Evolutionary conservation across 139 green algal genomes (phyloP), one percentile per base, ranked within the genome.

Genomic region (Chloropicon primus): DNA sequence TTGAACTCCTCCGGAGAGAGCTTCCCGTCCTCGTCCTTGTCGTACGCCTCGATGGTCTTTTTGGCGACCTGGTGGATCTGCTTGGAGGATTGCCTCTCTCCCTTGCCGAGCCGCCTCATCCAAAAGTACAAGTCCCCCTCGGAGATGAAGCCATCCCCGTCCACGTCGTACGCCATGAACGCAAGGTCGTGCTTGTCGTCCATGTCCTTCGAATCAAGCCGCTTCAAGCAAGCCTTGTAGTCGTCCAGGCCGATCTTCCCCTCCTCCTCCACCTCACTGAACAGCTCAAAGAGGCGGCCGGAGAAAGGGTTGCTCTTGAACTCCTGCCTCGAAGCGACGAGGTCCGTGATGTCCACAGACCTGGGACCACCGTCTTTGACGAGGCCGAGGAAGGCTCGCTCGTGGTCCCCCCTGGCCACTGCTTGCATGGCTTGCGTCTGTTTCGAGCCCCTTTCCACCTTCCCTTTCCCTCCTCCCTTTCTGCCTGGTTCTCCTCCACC

Each of bases 1-100:
- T 72, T 84, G 53, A 84, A 84, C 25, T 84, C 80, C 17, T 81
- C 71, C 10, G 75, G 74, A 2, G 74, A 76, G 25, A 84, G 72
- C 54, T 71, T 74, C 24, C 80, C 80, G 71, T 84, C 80, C 22
- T 26, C 73, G 53, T 84, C 76, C n/a, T 72, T 1, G 71, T 84
- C 80, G 72, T 81, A 77, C 41, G 78, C 71, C 17, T 75, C 24
- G 2, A 84, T 74, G 5, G 80, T 84, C 62, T 71, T 81, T 21
- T 77, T 28, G 25, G 80, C 80, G 24, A 84, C 76, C 72, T 81
- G 71, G 1, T 26, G 29, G 2, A 80, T 54, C 41, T 84, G 76
- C 5, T 28, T 17, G 2, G 77, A 53, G 25, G 75, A 78, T 22
- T 81, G 26, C 0, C 73, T 77, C 27, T 78, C 72, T 1, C 71